Base-by-base conservation (phyloP, 2,329 filamentous ascomycete species). In the Polychaeton citri region DNA sequence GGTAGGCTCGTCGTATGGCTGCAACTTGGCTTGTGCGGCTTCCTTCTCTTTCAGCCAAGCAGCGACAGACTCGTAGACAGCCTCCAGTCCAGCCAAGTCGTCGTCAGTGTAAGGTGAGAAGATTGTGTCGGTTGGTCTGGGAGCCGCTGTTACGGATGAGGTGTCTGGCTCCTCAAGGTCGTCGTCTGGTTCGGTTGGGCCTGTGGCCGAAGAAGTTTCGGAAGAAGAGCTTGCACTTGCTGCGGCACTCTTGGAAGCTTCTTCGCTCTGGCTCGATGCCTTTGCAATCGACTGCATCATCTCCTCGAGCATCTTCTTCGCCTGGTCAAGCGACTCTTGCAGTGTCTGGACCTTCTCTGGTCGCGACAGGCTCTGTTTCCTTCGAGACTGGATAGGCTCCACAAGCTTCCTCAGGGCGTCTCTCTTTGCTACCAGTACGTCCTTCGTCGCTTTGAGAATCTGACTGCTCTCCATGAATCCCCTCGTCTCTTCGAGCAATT, bases 381-480 rank as follows among this genome's bases (percentile, higher is more conserved):
- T 76, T 40, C 90, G 75, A 52, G 72, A 76, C 47, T 85, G 70
- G 18, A 94, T 76, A 2, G 87, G 88, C 20, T 74, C 66, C 35
- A 87, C 81, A 32, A 95, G 72, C 36, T 76, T 73, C 53, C 84
- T 79, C 34, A 98, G 73, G 31, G 72, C 73, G 58, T 83, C 79
- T 34, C 92, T 72, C 55, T 79, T 84, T 37, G 73, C 69, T 57
- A 79, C 82, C 50, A 98, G 72, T 33, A 79, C 76, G 3, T 82
- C 75, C 39, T 77, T 78, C 21, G 73, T 68, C 4, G 90, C 87
- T 33, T 86, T 77, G 12, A 72, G 70, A 38, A 88, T 85, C 32
- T 87, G 86, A 18, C 43, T 43, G 12, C 74, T 82, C 55, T 94
- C 90, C 40, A 98, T 75, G 88, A 90, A 98, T 8, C 94, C 86